Evolutionary conservation across 2,329 filamentous ascomycete genomes (phyloP), one percentile per base, ranked within the genome.

Genomic region (Fusarium sp.): DNA sequence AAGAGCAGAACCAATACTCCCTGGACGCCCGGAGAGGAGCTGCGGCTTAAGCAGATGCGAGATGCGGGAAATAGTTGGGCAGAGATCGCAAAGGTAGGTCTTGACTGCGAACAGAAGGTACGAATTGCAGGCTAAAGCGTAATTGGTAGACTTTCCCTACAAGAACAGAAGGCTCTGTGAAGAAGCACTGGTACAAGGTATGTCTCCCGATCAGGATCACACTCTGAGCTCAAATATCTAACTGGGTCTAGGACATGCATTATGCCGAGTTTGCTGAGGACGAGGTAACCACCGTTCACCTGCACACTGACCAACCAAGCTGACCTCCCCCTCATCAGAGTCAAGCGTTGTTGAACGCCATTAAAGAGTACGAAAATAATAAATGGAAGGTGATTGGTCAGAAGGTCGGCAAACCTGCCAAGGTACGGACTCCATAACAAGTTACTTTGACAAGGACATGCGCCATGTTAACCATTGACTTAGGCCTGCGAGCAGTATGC

Each of bases 161-260:
- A 27, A 90, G 97, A 79, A 99, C 97, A 48, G 97, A 99, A 85
- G 97, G 97, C 9, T 98, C 95, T 80, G 97, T 99, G 24, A 99
- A 98, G 88, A 99, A 98, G 85, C 97, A 99, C 83, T 99, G 97
- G 96, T 98, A 99, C 85, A 98, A 98, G 89, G 94, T 95, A 86
- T 65, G 85, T 39, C 41, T 33, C 11, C 22, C 22, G 62, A n/a
- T 37, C 8, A 22, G n/a, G 22, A n/a, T 24, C n/a, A 18, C 37
- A 20, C 8, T 16, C n/a, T 31, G 16, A 33, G 27, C 45, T 33
- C 33, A 41, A 48, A 67, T 74, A 67, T 76, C 70, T 54, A 29
- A 73, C 62, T 52, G 20, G 33, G 43, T 24, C 50, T 60, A 97
- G 94, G 97, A 99, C 79, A 99, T 99, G 97, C 97, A 99, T 82